Conservation (phyloP, 1,284 basidiomycete genomes). For the Cutaneotrichosporon cutaneum region DNA sequence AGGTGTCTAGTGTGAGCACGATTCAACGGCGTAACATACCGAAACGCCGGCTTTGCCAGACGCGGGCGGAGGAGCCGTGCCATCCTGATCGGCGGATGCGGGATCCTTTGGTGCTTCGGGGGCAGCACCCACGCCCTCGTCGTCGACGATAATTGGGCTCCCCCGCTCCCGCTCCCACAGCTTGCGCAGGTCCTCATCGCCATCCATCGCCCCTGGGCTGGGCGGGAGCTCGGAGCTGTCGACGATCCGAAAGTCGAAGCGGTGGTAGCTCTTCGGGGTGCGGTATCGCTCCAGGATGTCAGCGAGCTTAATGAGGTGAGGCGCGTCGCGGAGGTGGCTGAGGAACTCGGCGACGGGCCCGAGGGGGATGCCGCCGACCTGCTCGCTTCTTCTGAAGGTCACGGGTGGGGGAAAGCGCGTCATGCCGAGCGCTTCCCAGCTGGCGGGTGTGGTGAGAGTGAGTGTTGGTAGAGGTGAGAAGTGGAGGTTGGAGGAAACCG, state of each 20-base stretch:
- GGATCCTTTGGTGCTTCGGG: background rate
- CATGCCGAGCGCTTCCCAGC: background rate
- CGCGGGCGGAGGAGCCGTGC: background rate
- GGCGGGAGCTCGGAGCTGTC: conserved; percentile 37
- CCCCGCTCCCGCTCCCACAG: conserved; percentile 14
- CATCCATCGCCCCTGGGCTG: background rate
- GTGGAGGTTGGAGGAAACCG: background rate
- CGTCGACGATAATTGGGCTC: conserved; percentile 16
- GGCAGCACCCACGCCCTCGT: background rate
- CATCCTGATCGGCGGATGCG: background rate
- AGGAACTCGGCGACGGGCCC: conserved; percentile 42
- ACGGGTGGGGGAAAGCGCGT: conserved; percentile 7
- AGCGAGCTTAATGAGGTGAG: conserved; percentile 38
- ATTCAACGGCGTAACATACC: background rate
- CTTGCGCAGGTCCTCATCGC: conserved; percentile 6
- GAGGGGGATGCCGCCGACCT: conserved; percentile 35
- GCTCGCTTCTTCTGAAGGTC: conserved; percentile 21
- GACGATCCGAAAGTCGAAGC: conserved; percentile 37
- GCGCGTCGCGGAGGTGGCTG: conserved; percentile 19
- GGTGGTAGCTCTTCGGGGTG: conserved; percentile 41
- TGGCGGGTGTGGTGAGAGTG: background rate
- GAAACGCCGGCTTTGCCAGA: background rate
- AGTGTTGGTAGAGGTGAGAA: background rate
- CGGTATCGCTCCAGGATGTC: conserved; percentile 39
- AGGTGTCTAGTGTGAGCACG: background rate